Base-by-base conservation (phyloP, 2,329 filamentous ascomycete genomes). In the Aspergillus pseudonomiae region DNA sequence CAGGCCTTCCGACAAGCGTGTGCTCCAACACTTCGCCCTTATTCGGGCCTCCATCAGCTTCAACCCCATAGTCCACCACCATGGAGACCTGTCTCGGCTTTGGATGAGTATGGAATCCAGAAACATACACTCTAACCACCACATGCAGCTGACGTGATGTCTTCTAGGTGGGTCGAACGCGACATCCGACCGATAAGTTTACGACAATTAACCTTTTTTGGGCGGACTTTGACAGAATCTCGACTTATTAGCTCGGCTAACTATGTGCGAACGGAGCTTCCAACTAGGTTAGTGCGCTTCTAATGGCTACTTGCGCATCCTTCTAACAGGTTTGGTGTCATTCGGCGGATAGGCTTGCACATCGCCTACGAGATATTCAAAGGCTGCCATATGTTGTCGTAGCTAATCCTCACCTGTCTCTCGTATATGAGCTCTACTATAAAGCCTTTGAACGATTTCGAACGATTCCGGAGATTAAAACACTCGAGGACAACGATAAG, bases 371-470 rank as follows among this genome's bases (percentile, higher is more conserved):
- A 63, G 94, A 99, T 77, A 98, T 99, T 87, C 95, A 99, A 78
- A 94, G 92, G 67, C 84, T 99, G 46, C 95, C 95, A 21, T 99
- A 97, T 75, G 92, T 95, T 43, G 94, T 98, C 60, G 92, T 98
- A 55, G 94, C 92, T n/a, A 99, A 99, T 73, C 88, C 88, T 7
- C 93, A 99, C 77, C 91, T 99, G 66, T 93, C 91, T 75, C 89
- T 96, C 68, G 95, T 98, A 39, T 99, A 99, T 80, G 93, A 98
- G 76, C 85, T 97, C 7, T 99, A 99, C 82, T 96, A 97, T 80
- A 89, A 89, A 69, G 94, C 95, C n/a, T 99, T 99, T 72, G 95
- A 99, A 76, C 89, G 85, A 59, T 91, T 98, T 67, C 91, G 95
- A 55, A 90, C 91, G 69, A 84, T 97, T 46, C 89, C 89, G 57